phyloP scores from a whole-genome alignment of 495 filamentous ascomycete genomes.

The Annulohypoxylon moriforme region DNA sequence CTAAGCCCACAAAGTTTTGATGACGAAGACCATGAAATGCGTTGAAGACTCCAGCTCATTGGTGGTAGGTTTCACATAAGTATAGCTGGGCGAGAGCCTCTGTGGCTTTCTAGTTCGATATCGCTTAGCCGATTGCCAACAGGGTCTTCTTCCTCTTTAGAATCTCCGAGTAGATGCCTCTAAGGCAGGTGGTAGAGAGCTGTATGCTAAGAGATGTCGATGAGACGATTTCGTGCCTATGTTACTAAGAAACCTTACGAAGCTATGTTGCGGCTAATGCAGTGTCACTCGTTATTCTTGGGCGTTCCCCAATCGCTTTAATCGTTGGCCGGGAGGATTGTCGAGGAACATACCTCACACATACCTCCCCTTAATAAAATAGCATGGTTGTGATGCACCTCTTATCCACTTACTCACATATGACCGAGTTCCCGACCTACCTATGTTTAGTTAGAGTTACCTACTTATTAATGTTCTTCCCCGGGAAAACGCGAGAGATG shows the following conservation, averaged over 20 bases:
- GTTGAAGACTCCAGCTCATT: background rate
- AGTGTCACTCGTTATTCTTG: constrained; percentile 19
- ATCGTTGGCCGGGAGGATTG: constrained; percentile 19
- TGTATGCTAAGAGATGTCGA: background rate
- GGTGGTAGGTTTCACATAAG: background rate
- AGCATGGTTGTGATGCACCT: constrained; percentile 28
- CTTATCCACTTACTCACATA: constrained; percentile 30
- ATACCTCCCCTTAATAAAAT: constrained; percentile 34
- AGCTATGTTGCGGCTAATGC: constrained; percentile 40
- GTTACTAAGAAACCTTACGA: constrained; percentile 28
- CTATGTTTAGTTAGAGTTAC: constrained; percentile 14
- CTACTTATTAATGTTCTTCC: background rate
- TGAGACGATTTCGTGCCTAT: constrained; percentile 12
- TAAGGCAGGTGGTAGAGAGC: constrained; percentile 3
- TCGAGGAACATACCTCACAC: constrained; percentile 30
- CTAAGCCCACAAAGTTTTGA: constrained; percentile 23
- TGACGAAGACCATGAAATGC: constrained; percentile 21
- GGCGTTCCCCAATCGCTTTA: constrained; percentile 11
- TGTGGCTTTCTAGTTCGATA: constrained; percentile 17
- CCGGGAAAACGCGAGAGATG: constrained; percentile 12
- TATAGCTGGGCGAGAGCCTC: background rate
- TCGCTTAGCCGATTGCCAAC: constrained; percentile 27
- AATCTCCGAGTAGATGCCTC: background rate
- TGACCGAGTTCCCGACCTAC: constrained; percentile 7
- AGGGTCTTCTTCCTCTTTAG: constrained; percentile 13